Percentiles rank a stretch among this genome's conserved stretches.
These are phyloP conservation scores for Leccinum variicolor DNA, from an alignment of 768 basidiomycete genomes.

Conservation along the genomic window DNA sequence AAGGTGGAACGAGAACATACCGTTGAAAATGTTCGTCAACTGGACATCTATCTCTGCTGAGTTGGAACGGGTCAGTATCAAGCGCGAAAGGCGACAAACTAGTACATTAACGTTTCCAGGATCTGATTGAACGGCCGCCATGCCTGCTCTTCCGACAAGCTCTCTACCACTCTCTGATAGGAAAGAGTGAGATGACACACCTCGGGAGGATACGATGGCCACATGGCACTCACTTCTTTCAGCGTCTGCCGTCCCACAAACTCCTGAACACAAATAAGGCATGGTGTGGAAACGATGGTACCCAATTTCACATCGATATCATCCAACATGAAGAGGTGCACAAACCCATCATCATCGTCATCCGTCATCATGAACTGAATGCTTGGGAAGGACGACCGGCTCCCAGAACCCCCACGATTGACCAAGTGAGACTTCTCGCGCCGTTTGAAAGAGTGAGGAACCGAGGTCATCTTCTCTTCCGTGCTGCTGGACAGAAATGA, in stretches of 20 bases:
- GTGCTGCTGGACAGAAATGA: conserved; percentile 38
- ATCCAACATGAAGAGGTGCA: conserved; percentile 34
- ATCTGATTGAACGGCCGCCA: conserved; percentile 92
- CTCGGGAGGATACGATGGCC: not conserved
- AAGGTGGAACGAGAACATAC: conserved; percentile 36
- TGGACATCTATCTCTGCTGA: conserved; percentile 82
- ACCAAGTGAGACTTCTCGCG: conserved; percentile 54
- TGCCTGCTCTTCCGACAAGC: conserved; percentile 77
- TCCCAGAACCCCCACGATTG: conserved; percentile 50
- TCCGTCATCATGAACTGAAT: conserved; percentile 69
- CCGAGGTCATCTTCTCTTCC: conserved; percentile 53
- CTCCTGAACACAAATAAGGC: conserved; percentile 46
- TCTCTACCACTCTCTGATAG: conserved; percentile 69
- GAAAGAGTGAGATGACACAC: not conserved
- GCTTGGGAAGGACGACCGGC: conserved; percentile 70
- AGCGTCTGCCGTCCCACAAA: conserved; percentile 90
- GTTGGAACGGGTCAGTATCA: conserved; percentile 30
- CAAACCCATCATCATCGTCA: conserved; percentile 40
- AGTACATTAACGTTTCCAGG: conserved; percentile 85
- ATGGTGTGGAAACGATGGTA: not conserved
- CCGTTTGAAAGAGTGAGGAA: conserved; percentile 41
- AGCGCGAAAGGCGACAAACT: conserved; percentile 38
- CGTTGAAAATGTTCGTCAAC: conserved; percentile 90
- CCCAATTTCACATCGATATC: conserved; percentile 26
- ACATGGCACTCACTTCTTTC: conserved; percentile 54